Evolutionary conservation across 225 moss, liverwort and hornwort species (phyloP).

Genomic region (Antitrichia curtipendula): DNA sequence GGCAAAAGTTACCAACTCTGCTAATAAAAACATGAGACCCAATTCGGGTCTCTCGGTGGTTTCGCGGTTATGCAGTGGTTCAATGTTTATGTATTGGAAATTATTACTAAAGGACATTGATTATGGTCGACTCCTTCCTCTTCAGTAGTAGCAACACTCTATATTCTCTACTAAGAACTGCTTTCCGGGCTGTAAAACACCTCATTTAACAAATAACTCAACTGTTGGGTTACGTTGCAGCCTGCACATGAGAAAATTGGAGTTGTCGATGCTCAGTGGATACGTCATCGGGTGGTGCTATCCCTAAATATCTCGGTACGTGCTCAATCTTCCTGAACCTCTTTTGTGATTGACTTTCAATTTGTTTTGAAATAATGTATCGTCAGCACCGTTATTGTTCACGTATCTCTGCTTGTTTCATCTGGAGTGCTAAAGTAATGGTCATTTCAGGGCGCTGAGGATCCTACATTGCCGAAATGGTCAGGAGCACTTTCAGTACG

Average conservation of each 20-base stretch:
- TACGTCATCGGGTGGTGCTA: conserved; percentile 45
- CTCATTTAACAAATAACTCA: neutral
- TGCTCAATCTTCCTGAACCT: neutral
- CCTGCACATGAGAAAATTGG: conserved; percentile 62
- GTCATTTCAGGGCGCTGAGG: conserved; percentile 25
- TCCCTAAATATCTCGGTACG: conserved; percentile 36
- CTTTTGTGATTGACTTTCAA: neutral
- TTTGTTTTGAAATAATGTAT: neutral
- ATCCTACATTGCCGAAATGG: conserved; percentile 25
- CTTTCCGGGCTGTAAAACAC: neutral
- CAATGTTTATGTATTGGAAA: neutral
- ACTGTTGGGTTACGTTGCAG: conserved; percentile 7
- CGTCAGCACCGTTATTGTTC: neutral
- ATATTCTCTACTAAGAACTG: neutral
- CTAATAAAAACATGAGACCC: neutral
- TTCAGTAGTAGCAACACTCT: neutral
- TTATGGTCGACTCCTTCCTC: neutral
- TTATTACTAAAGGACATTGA: neutral
- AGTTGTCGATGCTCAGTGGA: conserved; percentile 50
- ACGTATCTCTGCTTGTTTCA: neutral
- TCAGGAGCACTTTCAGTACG: conserved; percentile 12
- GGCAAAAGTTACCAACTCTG: neutral
- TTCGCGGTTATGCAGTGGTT: neutral
- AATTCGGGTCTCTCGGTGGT: neutral
- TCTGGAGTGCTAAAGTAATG: neutral